A percentile compares a stretch with the other conserved stretches of the same genome.
These are phyloP conservation scores for Ganoderma sinense DNA, from an alignment of 1,284 basidiomycete genomes.

Conservation along the genomic window DNA sequence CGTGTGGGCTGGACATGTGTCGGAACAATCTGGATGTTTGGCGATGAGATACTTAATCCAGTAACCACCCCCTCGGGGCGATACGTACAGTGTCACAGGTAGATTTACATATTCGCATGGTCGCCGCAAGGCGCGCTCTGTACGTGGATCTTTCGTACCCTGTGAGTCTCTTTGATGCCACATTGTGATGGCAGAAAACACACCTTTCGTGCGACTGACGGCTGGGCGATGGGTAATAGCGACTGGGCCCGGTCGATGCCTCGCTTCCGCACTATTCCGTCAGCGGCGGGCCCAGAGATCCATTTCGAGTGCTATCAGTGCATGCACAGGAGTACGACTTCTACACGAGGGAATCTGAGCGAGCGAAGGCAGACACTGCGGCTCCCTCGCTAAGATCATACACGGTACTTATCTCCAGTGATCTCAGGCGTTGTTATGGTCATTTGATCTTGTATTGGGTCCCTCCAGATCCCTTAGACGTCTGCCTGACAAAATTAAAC, in stretches of 20 bases:
- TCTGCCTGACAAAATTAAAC: not conserved
- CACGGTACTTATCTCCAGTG: slow-evolving; percentile 15
- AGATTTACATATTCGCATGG: slow-evolving; percentile 3
- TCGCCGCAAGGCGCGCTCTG: slow-evolving; percentile 13
- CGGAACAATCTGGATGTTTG: slow-evolving; percentile 5
- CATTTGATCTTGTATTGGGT: slow-evolving; percentile 13
- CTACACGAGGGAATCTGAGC: not conserved
- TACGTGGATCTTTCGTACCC: slow-evolving; percentile 17
- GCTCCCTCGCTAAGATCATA: slow-evolving; percentile 15
- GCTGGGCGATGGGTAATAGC: slow-evolving; percentile 5
- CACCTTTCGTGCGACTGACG: slow-evolving; percentile 3
- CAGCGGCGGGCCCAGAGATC: not conserved
- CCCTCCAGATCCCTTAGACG: not conserved
- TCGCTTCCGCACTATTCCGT: not conserved
- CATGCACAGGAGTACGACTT: not conserved
- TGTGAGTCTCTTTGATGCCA: slow-evolving; percentile 20
- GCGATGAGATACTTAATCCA: slow-evolving; percentile 10
- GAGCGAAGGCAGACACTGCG: slow-evolving; percentile 8
- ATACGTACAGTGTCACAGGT: slow-evolving; percentile 8
- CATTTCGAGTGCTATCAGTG: not conserved
- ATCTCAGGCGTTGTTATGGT: slow-evolving; percentile 8
- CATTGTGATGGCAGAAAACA: slow-evolving; percentile 20
- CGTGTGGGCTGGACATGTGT: not conserved
- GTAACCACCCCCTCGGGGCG: not conserved
- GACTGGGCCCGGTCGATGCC: not conserved